A percentile compares a stretch with the other conserved stretches of the same genome.
Conservation (phyloP, 2,329 filamentous ascomycete species). For the Cladobotryum mycophilum region DNA sequence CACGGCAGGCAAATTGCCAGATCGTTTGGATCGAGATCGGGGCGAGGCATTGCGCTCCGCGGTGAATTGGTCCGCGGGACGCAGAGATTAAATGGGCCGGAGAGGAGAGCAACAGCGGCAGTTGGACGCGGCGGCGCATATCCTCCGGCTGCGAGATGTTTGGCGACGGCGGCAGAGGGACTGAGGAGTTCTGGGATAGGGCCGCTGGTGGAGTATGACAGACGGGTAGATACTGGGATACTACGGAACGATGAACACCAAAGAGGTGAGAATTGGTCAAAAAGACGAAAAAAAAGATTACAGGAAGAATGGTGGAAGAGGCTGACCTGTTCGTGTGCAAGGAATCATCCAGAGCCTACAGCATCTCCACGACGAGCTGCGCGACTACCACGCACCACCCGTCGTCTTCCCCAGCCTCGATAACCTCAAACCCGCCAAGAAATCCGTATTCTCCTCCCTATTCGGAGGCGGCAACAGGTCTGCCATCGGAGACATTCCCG, state of each 20-base stretch:
- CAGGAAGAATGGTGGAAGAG: background rate
- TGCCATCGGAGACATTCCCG: slow-evolving; percentile 51
- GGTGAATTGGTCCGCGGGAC: slow-evolving; percentile 2
- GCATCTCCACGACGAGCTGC: slow-evolving; percentile 78
- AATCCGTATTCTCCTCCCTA: slow-evolving; percentile 53
- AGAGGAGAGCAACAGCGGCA: background rate
- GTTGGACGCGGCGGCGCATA: slow-evolving; percentile 1
- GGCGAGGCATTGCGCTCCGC: background rate
- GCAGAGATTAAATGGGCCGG: background rate
- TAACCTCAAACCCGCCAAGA: slow-evolving; percentile 50
- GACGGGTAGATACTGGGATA: slow-evolving; percentile 64
- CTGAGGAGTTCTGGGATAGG: slow-evolving; percentile 41
- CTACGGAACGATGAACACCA: slow-evolving; percentile 88
- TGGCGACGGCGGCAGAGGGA: slow-evolving; percentile 23
- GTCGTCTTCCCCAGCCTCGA: slow-evolving; percentile 75
- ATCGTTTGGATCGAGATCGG: slow-evolving; percentile 1
- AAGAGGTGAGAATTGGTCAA: slow-evolving; percentile 56
- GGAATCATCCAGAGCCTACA: slow-evolving; percentile 86
- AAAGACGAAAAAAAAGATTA: background rate
- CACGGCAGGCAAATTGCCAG: slow-evolving; percentile 2
- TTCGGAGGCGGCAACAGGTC: slow-evolving; percentile 46
- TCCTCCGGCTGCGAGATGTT: slow-evolving; percentile 15
- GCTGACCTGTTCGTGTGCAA: slow-evolving; percentile 25
- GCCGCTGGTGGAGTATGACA: slow-evolving; percentile 83
- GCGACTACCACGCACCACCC: slow-evolving; percentile 63